Conservation (phyloP, 768 basidiomycete species). For the Leccinum disarticulatum region DNA sequence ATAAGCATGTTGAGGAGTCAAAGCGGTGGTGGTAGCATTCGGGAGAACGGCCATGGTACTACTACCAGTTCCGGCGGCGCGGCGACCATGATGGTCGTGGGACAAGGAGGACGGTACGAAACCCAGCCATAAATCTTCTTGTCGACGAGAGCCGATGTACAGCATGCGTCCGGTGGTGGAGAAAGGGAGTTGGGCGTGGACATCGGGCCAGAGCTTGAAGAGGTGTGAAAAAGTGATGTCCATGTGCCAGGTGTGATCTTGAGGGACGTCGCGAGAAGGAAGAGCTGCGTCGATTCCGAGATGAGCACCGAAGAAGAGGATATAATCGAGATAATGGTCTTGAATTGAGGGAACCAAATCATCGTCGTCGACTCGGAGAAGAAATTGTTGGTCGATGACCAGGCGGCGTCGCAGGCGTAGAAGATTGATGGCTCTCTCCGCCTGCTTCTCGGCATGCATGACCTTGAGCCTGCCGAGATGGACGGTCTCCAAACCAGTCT, state of each 20-base stretch:
- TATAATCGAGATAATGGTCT: background rate
- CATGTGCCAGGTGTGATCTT: background rate
- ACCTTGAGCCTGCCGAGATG: no score
- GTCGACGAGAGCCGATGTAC: background rate
- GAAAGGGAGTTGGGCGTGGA: background rate
- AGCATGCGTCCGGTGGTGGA: background rate
- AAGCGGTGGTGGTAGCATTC: background rate
- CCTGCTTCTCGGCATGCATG: no score
- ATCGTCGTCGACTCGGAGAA: background rate
- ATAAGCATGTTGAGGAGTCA: background rate
- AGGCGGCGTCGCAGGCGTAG: no score
- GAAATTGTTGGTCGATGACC: background rate
- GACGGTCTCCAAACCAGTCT: no score
- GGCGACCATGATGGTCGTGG: background rate
- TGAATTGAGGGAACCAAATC: background rate
- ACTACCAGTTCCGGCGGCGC: background rate
- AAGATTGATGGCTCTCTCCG: no score
- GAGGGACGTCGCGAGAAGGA: background rate
- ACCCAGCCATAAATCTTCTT: background rate
- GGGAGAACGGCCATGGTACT: background rate
- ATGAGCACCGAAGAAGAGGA: background rate
- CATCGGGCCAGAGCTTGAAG: background rate
- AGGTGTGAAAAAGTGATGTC: background rate
- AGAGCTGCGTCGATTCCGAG: background rate
- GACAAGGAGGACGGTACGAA: background rate